Evolutionary conservation across 768 basidiomycete genomes (phyloP), one percentile per base, ranked within the genome.

Genomic region (Rhizopogon rudus): DNA sequence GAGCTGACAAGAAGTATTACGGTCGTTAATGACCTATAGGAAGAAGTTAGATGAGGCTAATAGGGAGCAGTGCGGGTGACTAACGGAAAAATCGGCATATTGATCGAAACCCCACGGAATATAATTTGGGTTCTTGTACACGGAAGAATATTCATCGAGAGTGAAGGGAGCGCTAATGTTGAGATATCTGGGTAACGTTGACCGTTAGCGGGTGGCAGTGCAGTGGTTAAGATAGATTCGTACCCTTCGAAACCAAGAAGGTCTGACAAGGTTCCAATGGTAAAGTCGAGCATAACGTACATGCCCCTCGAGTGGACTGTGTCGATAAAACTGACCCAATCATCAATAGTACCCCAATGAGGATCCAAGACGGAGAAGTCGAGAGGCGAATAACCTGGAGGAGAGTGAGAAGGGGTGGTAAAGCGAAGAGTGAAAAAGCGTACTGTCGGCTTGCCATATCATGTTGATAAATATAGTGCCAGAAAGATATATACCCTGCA

Each of bases 391-490:
- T 96, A 97, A 71, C 93, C 93, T 91, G 54, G 20, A 37, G 20
- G 14, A 63, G 35, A 55, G 58, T 43, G 33, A 8, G 6, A 1
- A 40, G 3, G n/a, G 7, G 43, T 44, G 52, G 53, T 25, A 25
- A 25, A 60, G 60, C 35, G 46, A 50, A 45, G 40, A 46, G 9
- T 39, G 40, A 45, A 29, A 54, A 55, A 60, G 40, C 43, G 40
- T 29, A 94, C 93, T 93, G 80, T 96, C 93, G 3, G 92, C 88
- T 66, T 94, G 88, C 93, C 93, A 96, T n/a, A 92, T 72, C 93
- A 94, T 94, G 79, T 96, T 96, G 58, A 97, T 58, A 71, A 93
- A 97, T 51, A 87, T 84, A 1, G 94, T 97, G 51, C 94, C 94
- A 22, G 94, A 92, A 67, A 96, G 88, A 74, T 92, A 97, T 62